phyloP scores from a whole-genome alignment of 2,329 filamentous ascomycete genomes.

The Diaporthe helianthi region DNA sequence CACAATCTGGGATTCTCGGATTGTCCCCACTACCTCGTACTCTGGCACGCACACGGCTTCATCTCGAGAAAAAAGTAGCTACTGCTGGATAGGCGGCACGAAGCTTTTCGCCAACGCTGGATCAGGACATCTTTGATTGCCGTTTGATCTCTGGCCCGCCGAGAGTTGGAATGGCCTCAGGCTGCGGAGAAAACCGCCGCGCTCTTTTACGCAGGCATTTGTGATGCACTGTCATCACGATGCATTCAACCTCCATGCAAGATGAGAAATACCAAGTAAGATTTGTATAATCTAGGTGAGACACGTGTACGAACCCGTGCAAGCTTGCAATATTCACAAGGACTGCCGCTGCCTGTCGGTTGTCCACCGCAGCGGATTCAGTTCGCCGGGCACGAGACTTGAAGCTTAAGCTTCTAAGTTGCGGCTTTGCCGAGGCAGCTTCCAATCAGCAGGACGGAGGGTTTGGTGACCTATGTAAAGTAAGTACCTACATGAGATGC shows the following conservation, averaged over 20 bases:
- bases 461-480: not conserved
- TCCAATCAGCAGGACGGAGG: not conserved
- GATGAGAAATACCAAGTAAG: not conserved
- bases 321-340: conserved; percentile 7
- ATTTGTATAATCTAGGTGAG: conserved; percentile 11
- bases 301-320: conserved; percentile 18
- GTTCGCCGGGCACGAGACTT: not conserved
- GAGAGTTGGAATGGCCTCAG: not conserved
- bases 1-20: too few species aligned
- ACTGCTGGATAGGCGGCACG: not conserved
- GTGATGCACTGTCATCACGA: not conserved
- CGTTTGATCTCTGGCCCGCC: conserved; percentile 18
- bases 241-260: not conserved
- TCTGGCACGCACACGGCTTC: not conserved
- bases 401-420: not conserved
- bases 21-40: too few species aligned
- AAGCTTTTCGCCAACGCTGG: conserved; percentile 10
- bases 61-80: not conserved
- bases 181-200: not conserved
- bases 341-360: not conserved
- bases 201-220: not conserved
- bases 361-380: not conserved
- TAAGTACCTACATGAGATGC: too few species aligned
- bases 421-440: not conserved
- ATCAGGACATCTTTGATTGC: not conserved